A percentile compares a stretch with the other conserved stretches of the same genome.
Evolutionary conservation across 2,329 filamentous ascomycete species (phyloP).

Genomic region (Sporothrix pseudoabietina): DNA sequence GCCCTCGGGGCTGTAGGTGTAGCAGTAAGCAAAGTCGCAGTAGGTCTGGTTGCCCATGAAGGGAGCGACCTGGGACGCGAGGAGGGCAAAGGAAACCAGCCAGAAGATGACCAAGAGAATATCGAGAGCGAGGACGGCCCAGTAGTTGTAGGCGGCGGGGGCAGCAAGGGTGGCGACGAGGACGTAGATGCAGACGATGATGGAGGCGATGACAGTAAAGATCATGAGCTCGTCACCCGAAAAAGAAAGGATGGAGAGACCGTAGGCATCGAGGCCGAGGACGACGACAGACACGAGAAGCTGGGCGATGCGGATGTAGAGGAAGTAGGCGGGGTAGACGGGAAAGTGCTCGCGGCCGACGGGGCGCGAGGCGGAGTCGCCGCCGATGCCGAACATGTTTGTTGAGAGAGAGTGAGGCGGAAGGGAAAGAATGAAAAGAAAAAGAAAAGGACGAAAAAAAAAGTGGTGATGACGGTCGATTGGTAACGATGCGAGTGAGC

Average conservation of each 20-base stretch:
- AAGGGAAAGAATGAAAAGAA: no score
- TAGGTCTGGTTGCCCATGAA: slow-evolving; percentile 34
- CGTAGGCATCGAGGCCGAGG: slow-evolving; percentile 53
- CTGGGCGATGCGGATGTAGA: slow-evolving; percentile 50
- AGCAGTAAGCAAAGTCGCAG: slow-evolving; percentile 38
- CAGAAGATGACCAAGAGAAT: slow-evolving; percentile 57
- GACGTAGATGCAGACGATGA: slow-evolving; percentile 52
- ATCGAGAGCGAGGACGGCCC: slow-evolving; percentile 55
- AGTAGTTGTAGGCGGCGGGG: slow-evolving; percentile 55
- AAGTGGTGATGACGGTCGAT: neutral
- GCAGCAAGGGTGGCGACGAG: slow-evolving; percentile 48
- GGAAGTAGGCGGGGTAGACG: slow-evolving; percentile 49
- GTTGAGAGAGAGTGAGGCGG: neutral
- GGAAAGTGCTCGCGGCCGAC: slow-evolving; percentile 51
- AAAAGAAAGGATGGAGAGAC: slow-evolving; percentile 43
- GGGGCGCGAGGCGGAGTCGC: slow-evolving; percentile 39
- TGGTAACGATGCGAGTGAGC: neutral
- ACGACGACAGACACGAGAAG: slow-evolving; percentile 50
- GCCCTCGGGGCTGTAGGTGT: slow-evolving; percentile 34
- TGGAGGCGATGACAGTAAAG: slow-evolving; percentile 48
- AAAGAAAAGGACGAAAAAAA: no score
- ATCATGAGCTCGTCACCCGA: slow-evolving; percentile 43
- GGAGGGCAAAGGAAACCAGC: slow-evolving; percentile 49
- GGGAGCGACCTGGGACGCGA: slow-evolving; percentile 44
- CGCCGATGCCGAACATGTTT: slow-evolving; percentile 1